phyloP scores from a whole-genome alignment of 208 protist species.

The Trypanosoma avium region DNA sequence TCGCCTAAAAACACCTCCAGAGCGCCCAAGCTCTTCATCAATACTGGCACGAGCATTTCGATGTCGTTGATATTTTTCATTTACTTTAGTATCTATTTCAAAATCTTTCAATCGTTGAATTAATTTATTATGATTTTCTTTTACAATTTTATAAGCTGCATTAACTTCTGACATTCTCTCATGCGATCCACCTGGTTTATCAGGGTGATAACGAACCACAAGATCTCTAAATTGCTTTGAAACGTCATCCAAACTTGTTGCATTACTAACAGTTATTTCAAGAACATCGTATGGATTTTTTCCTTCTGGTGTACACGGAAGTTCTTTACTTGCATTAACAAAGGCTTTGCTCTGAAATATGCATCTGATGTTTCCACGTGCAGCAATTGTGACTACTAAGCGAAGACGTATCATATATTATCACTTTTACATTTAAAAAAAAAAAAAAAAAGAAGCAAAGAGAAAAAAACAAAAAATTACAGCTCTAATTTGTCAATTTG shows the following conservation, averaged over 20 bases:
- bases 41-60: constrained; percentile 52
- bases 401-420: constrained; percentile 24
- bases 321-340: constrained; percentile 59
- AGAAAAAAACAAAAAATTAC: neutral
- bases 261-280: constrained; percentile 69
- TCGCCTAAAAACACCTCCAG: constrained; percentile 72
- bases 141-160: constrained; percentile 86
- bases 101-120: constrained; percentile 65
- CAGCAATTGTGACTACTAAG: constrained; percentile 2
- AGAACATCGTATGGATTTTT: constrained; percentile 91
- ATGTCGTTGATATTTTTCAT: constrained; percentile 64
- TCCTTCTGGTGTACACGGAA: constrained; percentile 82
- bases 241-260: constrained; percentile 78
- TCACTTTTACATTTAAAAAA: no score
- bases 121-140: constrained; percentile 77
- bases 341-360: constrained; percentile 86
- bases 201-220: constrained; percentile 87
- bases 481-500: no score
- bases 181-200: constrained; percentile 86
- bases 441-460: neutral
- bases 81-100: constrained; percentile 54
- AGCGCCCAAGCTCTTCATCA: constrained; percentile 78
- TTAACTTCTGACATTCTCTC: constrained; percentile 91
- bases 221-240: constrained; percentile 86
- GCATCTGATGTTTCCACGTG: constrained; percentile 27